These are phyloP conservation scores for Epichloe brachyelytri DNA, from an alignment of 2,329 filamentous ascomycete genomes.

Conservation along the genomic window DNA sequence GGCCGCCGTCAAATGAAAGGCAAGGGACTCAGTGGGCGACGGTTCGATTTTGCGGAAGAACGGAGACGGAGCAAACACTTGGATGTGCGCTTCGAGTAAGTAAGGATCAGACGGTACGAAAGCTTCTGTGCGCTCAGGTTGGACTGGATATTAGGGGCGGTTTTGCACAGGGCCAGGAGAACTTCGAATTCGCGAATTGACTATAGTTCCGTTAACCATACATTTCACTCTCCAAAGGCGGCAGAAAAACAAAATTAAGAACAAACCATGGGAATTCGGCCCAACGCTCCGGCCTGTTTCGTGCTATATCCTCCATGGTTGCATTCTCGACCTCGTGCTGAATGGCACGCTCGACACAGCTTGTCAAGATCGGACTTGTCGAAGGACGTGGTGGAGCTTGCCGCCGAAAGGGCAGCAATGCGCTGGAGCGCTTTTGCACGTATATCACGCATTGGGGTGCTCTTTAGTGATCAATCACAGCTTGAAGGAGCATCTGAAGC, in stretches of 20 bases:
- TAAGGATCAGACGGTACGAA: slow-evolving; percentile 68
- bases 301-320: slow-evolving; percentile 34
- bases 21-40: slow-evolving; percentile 77
- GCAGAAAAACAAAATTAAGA: background rate
- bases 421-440: slow-evolving; percentile 51
- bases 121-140: slow-evolving; percentile 64
- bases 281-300: slow-evolving; percentile 29
- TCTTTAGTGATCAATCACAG: background rate
- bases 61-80: slow-evolving; percentile 66
- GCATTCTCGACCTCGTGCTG: slow-evolving; percentile 28
- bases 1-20: slow-evolving; percentile 65
- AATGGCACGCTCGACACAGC: slow-evolving; percentile 44
- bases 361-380: slow-evolving; percentile 52
- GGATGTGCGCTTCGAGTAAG: slow-evolving; percentile 70
- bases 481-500: background rate
- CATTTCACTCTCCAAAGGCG: background rate
- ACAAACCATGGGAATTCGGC: slow-evolving; percentile 48
- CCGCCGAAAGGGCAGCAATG: slow-evolving; percentile 50
- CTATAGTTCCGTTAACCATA: slow-evolving; percentile 30
- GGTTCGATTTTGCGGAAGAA: slow-evolving; percentile 73
- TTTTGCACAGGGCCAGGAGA: slow-evolving; percentile 80
- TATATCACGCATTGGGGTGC: slow-evolving; percentile 39
- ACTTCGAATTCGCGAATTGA: slow-evolving; percentile 85
- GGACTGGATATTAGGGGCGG: slow-evolving; percentile 62
- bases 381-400: slow-evolving; percentile 37